phyloP scores from a whole-genome alignment of 2,329 filamentous ascomycete species.

The Microdochium paspali region DNA sequence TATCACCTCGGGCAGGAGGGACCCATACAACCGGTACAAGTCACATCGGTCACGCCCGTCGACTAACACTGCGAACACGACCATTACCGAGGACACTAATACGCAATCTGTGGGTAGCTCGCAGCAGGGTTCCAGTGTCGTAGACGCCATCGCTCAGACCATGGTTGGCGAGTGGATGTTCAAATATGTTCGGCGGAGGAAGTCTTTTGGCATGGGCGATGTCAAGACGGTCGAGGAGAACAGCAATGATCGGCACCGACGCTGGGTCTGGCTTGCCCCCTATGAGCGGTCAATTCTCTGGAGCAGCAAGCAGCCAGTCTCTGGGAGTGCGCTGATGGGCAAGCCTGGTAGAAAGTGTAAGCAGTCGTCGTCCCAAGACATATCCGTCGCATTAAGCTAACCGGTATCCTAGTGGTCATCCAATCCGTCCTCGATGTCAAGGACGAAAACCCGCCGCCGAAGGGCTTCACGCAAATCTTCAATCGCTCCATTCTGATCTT shows the following conservation, averaged over 20 bases:
- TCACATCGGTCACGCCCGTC: conserved; percentile 49
- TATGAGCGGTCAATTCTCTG: conserved; percentile 95
- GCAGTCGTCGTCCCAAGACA: no score
- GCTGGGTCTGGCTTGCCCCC: conserved; percentile 97
- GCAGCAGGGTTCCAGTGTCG: conserved; percentile 67
- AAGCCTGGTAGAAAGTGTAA: conserved; percentile 91
- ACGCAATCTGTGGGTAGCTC: conserved; percentile 45
- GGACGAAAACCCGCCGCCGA: conserved; percentile 80
- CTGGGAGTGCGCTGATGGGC: conserved; percentile 78
- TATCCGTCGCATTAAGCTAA: no score
- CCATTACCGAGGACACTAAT: conserved; percentile 33
- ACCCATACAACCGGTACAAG: conserved; percentile 32
- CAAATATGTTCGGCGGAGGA: conserved; percentile 80
- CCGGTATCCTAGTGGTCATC: conserved; percentile 62
- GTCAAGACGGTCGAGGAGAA: conserved; percentile 57
- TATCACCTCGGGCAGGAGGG: conserved; percentile 50
- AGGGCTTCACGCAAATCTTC: conserved; percentile 58
- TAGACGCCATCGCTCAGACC: conserved; percentile 93
- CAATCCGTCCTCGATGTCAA: conserved; percentile 97
- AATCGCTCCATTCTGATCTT: conserved; percentile 92
- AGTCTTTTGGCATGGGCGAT: conserved; percentile 78
- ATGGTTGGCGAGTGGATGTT: conserved; percentile 99
- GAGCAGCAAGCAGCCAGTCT: conserved; percentile 94
- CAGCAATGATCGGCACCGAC: conserved; percentile 75
- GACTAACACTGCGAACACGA: conserved; percentile 47